Conservation (phyloP, 2,329 filamentous ascomycete species). For the Rasamsonia emersonii region DNA sequence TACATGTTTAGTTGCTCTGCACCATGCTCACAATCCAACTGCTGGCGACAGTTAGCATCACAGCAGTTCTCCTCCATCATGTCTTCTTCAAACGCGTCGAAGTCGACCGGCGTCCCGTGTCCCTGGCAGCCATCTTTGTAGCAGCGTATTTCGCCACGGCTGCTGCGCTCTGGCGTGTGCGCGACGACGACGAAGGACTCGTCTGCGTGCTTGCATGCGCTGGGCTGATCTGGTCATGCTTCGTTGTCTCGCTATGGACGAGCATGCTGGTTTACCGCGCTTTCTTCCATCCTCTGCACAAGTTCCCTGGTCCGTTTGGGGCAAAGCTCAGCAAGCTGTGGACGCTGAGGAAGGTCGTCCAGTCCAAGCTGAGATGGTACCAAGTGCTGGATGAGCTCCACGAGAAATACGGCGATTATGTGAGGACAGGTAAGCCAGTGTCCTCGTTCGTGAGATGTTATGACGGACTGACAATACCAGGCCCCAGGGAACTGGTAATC, state of each 20-base stretch:
- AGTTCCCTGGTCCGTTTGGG: slow-evolving; percentile 13
- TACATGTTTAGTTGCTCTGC: not conserved
- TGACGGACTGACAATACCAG: not conserved
- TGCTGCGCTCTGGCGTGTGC: not conserved
- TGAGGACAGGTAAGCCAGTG: slow-evolving; percentile 3
- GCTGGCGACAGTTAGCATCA: not conserved
- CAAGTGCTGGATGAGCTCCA: too few species aligned
- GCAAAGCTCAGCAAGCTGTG: slow-evolving; percentile 1
- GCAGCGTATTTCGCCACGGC: not conserved
- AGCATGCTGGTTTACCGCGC: slow-evolving; percentile 11
- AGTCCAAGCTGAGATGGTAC: too few species aligned
- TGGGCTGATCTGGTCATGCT: not conserved
- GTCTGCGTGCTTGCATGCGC: not conserved
- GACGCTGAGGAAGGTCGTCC: too few species aligned
- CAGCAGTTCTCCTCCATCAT: not conserved
- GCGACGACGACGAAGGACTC: not conserved
- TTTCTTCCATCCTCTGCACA: slow-evolving; percentile 14
- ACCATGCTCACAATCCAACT: not conserved
- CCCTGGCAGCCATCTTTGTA: not conserved
- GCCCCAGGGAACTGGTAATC: too few species aligned
- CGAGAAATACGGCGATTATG: too few species aligned
- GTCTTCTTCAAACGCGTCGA: slow-evolving; percentile 1
- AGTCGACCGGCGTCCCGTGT: not conserved
- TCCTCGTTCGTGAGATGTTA: not conserved
- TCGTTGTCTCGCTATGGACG: slow-evolving; percentile 1